Base-by-base conservation (phyloP, 129 eudicot species). In the Lactuca saligna region DNA sequence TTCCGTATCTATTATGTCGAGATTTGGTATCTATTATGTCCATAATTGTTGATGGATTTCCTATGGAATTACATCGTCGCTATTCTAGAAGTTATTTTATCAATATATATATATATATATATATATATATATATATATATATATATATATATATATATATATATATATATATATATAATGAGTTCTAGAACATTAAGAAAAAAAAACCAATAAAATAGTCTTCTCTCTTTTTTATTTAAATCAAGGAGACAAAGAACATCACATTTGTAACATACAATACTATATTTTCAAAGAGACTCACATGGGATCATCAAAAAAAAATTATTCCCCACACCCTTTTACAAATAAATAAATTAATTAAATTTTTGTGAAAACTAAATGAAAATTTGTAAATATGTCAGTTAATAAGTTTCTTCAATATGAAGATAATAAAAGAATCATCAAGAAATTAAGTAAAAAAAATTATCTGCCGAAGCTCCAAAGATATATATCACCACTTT, bases 401-500 rank as follows among this genome's bases (percentile, higher is more conserved):
- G 80, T 60, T 60, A 68, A 68, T 46, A 46, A 53, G 63, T 29
- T 51, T 76, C 80, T 76, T 76, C 75, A 76, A 60, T 51, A 60
- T 61, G 80, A 76, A 76, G 75, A 68, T 50, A 76, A 50, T 31
- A 68, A 76, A 76, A 76, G 70, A 68, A 76, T 76, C 63, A 61
- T 51, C 15, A 68, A 59, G 5, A 61, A 76, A 38, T 14, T 15
- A 56, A 74, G 31, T 15, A 44, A 13, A 48, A 20, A 54, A n/a
- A 17, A 16, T 67, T 41, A 76, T 85, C 80, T 85, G 77, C 88
- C 80, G 66, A 91, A 91, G 83, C 84, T 86, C 97, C 97, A 91
- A 4, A 91, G 82, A 3, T 77, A 74, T 57, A 91, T 79, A 50
- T 88, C 80, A 68, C 57, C 80, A 11, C 73, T 68, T 65, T 88